A percentile compares a stretch with the other conserved stretches of the same genome.
Evolutionary conservation across 2,329 filamentous ascomycete genomes (phyloP).

Genomic region (Aspergillus awamori): DNA sequence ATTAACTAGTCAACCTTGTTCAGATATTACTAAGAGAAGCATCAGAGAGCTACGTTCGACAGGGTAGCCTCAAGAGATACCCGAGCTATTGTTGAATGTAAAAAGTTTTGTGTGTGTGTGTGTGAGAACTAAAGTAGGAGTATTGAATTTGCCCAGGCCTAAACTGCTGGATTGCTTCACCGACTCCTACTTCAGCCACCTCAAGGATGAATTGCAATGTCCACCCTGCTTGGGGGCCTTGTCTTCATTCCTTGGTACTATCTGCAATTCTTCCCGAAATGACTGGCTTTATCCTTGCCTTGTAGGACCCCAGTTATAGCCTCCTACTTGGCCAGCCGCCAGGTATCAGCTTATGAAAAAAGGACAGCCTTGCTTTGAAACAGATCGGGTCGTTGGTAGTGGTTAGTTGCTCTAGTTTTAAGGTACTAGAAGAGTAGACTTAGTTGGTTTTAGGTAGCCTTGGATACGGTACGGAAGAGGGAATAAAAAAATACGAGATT

Average conservation of each 20-base stretch:
- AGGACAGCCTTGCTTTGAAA: background rate
- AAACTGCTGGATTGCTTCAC: conserved; percentile 3
- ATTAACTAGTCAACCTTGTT: background rate
- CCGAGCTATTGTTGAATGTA: background rate
- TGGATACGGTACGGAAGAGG: background rate
- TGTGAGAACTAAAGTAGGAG: background rate
- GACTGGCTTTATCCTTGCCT: background rate
- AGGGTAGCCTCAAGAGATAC: background rate
- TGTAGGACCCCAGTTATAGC: background rate
- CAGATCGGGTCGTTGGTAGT: background rate
- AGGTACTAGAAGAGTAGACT: too few relatives aligned
- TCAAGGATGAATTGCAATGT: background rate
- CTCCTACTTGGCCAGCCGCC: background rate
- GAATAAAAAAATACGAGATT: background rate
- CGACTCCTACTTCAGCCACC: conserved; percentile 11
- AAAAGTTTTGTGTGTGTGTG: background rate
- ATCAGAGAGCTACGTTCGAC: background rate
- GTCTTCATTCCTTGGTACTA: background rate
- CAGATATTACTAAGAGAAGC: background rate
- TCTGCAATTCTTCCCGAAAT: background rate
- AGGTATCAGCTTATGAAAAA: background rate
- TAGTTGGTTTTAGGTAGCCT: background rate
- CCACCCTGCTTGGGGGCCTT: background rate
- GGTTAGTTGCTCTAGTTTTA: background rate
- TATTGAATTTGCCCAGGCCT: background rate